Evolutionary conservation across 495 filamentous ascomycete species (phyloP), one percentile per base, ranked within the genome.

Genomic region (Lophium mytilinum): DNA sequence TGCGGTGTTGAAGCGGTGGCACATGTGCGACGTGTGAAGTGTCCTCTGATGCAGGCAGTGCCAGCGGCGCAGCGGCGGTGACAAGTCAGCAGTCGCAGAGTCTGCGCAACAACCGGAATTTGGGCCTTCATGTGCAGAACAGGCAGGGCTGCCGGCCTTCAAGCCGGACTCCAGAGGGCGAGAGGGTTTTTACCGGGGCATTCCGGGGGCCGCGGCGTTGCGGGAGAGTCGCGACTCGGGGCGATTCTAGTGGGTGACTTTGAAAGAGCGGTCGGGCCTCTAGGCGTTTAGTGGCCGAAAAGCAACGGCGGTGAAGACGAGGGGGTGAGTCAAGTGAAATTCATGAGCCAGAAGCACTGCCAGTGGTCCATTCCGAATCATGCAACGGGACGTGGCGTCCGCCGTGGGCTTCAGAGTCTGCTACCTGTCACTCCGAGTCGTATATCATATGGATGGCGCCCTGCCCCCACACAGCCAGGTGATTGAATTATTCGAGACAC

Each of bases 311-410:
- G 5, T 30, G 30, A 33, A 57, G 53, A 45, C 51, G 18, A 55
- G 49, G 52, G 56, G 61, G 61, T 64, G 47, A 64, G 52, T 64
- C 62, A 64, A 51, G 15, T 46, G 37, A 21, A 40, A 55, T 52
- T 52, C 24, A 37, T 12, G 11, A n/a, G 24, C 34, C 43, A 64
- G 39, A 64, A 59, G 61, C 61, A 56, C 53, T 56, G 56, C 56
- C 56, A 37, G 21, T 19, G 1, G 21, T 41, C 30, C 47, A 50
- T 51, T 37, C 35, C 15, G 11, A 37, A 60, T 63, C 34, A 62
- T 62, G 59, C 59, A 46, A 48, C 59, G 9, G 33, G 17, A 19
- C 58, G 60, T 58, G 60, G 60, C 60, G 39, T 58, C 15, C 39
- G 12, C 35, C 10, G 14, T 43, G 18, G 48, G 36, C 50, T 30